A percentile compares a stretch with the other conserved stretches of the same genome.
These are phyloP conservation scores for Phytophthora pinifolia DNA, from an alignment of 352 stramenopile genomes.

Conservation along the genomic window DNA sequence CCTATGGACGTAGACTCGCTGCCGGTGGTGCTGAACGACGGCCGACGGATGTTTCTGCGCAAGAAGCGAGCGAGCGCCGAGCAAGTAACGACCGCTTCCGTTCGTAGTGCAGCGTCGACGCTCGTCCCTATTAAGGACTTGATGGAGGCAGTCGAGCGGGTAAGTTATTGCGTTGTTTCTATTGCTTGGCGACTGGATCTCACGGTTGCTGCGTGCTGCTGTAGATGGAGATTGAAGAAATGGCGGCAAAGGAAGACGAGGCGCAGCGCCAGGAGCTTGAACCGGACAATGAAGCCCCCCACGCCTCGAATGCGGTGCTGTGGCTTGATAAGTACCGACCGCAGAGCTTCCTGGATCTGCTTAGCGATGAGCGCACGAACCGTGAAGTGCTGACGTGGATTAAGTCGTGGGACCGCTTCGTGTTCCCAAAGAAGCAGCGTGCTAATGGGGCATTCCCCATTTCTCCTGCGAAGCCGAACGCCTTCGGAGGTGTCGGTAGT, in stretches of 20 bases:
- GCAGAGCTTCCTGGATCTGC: slow-evolving; percentile 91
- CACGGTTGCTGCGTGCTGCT: slow-evolving; percentile 8
- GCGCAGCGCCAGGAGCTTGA: slow-evolving; percentile 11
- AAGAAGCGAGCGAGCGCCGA: slow-evolving; percentile 46
- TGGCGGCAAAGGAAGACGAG: slow-evolving; percentile 39
- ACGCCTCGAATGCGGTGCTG: slow-evolving; percentile 44
- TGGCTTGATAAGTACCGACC: slow-evolving; percentile 99
- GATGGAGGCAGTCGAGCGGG: slow-evolving; percentile 58
- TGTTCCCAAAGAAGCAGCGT: slow-evolving; percentile 86
- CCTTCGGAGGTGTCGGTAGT: slow-evolving; percentile 9
- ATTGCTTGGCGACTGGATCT: not conserved
- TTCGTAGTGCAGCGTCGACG: slow-evolving; percentile 24
- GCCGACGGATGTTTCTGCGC: slow-evolving; percentile 62
- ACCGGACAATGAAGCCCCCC: not conserved
- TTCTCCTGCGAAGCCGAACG: slow-evolving; percentile 11
- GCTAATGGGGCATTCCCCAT: slow-evolving; percentile 16
- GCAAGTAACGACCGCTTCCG: slow-evolving; percentile 5
- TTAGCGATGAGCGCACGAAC: slow-evolving; percentile 97
- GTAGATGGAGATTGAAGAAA: slow-evolving; percentile 71
- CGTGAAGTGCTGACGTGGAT: slow-evolving; percentile 95
- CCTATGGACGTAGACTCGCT: slow-evolving; percentile 66
- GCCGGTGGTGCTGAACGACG: slow-evolving; percentile 50
- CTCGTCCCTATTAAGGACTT: slow-evolving; percentile 57
- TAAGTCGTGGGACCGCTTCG: slow-evolving; percentile 95
- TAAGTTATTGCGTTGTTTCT: slow-evolving; percentile 13